Evolutionary conservation across 352 stramenopile genomes (phyloP), one percentile per base, ranked within the genome.

Genomic region (Phytophthora palmivora): DNA sequence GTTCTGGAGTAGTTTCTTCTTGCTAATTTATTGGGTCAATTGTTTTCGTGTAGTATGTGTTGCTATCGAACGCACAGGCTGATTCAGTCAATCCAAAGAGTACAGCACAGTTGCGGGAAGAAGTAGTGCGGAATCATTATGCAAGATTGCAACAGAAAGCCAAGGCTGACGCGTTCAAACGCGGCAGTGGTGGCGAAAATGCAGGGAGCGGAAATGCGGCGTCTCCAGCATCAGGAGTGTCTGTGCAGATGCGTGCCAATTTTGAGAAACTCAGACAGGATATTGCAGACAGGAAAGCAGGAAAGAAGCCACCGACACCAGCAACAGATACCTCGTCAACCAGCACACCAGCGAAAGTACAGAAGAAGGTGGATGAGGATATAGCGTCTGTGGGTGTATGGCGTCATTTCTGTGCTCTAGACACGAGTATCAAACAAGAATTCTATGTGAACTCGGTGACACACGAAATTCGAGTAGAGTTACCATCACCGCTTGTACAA

Each of bases 371-470:
- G 2, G 58, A 68, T 4, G 53, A 61, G 36, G 61, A 71, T 18
- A 12, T 55, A 36, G 30, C 54, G 11, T 49, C 71, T n/a, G 58
- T 78, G 19, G 78, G 74, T 14, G 70, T 78, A 7, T 95, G 87
- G 87, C 75, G 87, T 14, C 84, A 94, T 41, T 79, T 95, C 52
- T 79, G 84, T 55, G 76, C 75, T 6, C 61, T 89, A 26, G 76
- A 81, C 34, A 77, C 69, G 26, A 71, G 58, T 36, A 72, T 84
- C 26, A 76, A 84, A 21, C 67, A 84, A 49, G 75, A 90, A 46
- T 89, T 95, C 37, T 95, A 90, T 47, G 84, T 95, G 19, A 84
- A 95, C 72, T 89, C 82, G 4, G 54, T 71, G 26, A 92, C 84
- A 11, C 66, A 84, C 51, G 82, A 95, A 45, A 92, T 95, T 63